Conservation (phyloP, 176 grass and related monocot species). For the Eremochloa ophiuroides region DNA sequence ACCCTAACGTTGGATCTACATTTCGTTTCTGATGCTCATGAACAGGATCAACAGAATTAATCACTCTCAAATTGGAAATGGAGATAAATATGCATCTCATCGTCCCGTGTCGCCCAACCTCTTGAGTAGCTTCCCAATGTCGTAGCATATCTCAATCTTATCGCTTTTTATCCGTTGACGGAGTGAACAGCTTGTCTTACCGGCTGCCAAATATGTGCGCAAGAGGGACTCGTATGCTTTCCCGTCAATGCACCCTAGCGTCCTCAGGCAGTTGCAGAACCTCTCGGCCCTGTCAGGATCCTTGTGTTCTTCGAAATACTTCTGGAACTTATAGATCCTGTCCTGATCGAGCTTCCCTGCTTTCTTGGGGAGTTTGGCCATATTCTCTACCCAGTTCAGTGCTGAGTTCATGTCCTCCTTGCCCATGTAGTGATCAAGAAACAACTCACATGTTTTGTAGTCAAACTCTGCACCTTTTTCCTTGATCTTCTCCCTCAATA, state of each 20-base stretch:
- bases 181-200: constrained; percentile 26
- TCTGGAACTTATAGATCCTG: constrained; percentile 41
- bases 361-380: constrained; percentile 42
- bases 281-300: constrained; percentile 41
- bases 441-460: constrained; percentile 56
- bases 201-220: constrained; percentile 36
- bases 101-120: constrained; percentile 35
- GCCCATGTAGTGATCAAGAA: constrained; percentile 57
- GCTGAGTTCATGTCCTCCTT: constrained; percentile 26
- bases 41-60: background rate
- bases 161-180: constrained; percentile 52
- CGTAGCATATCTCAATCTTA: constrained; percentile 45
- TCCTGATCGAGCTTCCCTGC: constrained; percentile 45
- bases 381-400: constrained; percentile 58
- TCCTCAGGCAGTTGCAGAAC: constrained; percentile 45
- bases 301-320: constrained; percentile 63
- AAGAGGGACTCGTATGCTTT: constrained; percentile 51
- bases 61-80: background rate
- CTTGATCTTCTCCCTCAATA: constrained; percentile 43
- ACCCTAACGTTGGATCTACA: background rate
- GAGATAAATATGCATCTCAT: constrained; percentile 24
- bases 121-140: constrained; percentile 44
- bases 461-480: constrained; percentile 43
- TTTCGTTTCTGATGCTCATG: constrained; percentile 8
- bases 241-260: constrained; percentile 35